Conservation (phyloP, 2,329 filamentous ascomycete species). For the Aspergillus sp. region DNA sequence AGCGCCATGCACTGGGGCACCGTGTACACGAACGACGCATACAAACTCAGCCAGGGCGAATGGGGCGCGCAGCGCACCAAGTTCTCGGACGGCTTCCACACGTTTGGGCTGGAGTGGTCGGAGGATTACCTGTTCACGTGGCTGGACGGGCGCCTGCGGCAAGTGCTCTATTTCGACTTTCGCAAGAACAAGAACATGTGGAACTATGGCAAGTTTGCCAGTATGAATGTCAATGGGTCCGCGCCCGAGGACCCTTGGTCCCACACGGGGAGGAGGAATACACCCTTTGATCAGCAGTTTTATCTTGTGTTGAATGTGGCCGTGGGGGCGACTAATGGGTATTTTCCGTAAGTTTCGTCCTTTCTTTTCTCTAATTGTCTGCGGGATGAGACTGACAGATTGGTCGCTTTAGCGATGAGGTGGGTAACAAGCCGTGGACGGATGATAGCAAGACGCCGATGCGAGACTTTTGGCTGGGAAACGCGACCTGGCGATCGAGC, state of each 20-base stretch:
- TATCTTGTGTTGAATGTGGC: constrained; percentile 59
- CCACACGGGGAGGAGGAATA: constrained; percentile 45
- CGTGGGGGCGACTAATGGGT: constrained; percentile 55
- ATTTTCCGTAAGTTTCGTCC: constrained; percentile 40
- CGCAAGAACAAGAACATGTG: constrained; percentile 35
- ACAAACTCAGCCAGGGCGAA: neutral
- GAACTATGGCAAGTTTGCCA: constrained; percentile 48
- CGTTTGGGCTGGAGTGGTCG: constrained; percentile 59
- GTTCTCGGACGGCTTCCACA: constrained; percentile 49
- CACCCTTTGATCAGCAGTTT: constrained; percentile 59
- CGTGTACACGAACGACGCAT: constrained; percentile 2
- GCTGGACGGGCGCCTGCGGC: constrained; percentile 47
- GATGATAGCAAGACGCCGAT: constrained; percentile 42
- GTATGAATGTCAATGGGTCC: constrained; percentile 48
- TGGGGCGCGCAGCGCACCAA: constrained; percentile 15
- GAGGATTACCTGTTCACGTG: constrained; percentile 60
- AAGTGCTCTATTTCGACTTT: constrained; percentile 35
- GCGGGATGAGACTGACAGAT: too few species aligned
- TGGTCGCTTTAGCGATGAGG: constrained; percentile 38
- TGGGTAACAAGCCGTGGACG: constrained; percentile 54
- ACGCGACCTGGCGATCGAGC: constrained; percentile 50
- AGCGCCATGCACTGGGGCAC: constrained; percentile 36
- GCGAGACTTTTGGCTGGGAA: constrained; percentile 45
- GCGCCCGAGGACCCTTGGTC: constrained; percentile 53
- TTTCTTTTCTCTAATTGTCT: neutral